A percentile compares a stretch with the other conserved stretches of the same genome.
Evolutionary conservation across 371 early-diverging fungal species (phyloP).

Genomic region (Circinella minor): DNA sequence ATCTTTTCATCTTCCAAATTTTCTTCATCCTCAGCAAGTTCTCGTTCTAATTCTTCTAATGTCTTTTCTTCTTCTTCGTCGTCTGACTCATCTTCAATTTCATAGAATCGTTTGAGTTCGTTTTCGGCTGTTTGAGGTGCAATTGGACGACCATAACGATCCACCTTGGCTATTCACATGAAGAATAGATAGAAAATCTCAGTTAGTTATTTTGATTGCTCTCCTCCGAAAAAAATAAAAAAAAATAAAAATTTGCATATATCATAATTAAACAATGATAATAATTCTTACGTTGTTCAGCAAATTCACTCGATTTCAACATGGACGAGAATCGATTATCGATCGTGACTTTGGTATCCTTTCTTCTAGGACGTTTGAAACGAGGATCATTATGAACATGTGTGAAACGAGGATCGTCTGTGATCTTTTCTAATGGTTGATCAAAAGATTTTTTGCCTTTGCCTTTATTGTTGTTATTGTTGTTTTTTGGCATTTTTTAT

Average conservation of each 20-base stretch:
- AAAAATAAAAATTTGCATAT: not conserved
- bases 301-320: slow-evolving; percentile 81
- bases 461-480: not conserved
- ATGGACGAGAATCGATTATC: slow-evolving; percentile 89
- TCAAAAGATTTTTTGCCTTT: slow-evolving; percentile 29
- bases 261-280: too few relatives aligned
- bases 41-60: slow-evolving; percentile 49
- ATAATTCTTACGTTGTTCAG: slow-evolving; percentile 59
- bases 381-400: slow-evolving; percentile 89
- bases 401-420: slow-evolving; percentile 82
- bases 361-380: slow-evolving; percentile 81
- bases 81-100: slow-evolving; percentile 54
- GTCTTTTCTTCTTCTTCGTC: slow-evolving; percentile 36
- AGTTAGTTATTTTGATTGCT: not conserved
- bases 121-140: slow-evolving; percentile 53
- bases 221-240: too few relatives aligned
- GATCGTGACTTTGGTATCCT: slow-evolving; percentile 83
- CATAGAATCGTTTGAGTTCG: slow-evolving; percentile 63
- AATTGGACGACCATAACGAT: slow-evolving; percentile 85
- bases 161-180: slow-evolving; percentile 66
- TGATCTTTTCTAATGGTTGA: slow-evolving; percentile 44
- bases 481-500: not conserved
- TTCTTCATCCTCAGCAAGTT: slow-evolving; percentile 53
- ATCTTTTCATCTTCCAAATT: slow-evolving; percentile 34
- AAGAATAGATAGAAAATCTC: too few relatives aligned